Evolutionary conservation across 2,329 filamentous ascomycete species (phyloP).

Genomic region (Dothideomycetes sp.): DNA sequence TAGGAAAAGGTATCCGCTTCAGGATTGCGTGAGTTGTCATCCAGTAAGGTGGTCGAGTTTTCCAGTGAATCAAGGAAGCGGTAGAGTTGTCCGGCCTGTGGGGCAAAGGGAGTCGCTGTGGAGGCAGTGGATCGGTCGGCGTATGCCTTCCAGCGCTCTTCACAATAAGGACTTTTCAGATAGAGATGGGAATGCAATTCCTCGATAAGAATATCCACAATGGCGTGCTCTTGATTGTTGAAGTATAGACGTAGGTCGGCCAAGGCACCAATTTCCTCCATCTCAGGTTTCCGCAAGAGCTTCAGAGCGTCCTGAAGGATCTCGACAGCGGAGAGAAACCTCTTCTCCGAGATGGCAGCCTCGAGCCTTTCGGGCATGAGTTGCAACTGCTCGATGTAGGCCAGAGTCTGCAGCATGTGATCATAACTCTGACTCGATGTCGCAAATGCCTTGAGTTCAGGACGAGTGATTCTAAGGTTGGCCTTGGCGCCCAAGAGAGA

Average conservation of each 20-base stretch:
- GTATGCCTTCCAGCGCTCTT: conserved; percentile 85
- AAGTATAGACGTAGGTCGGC: conserved; percentile 80
- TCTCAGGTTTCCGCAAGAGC: conserved; percentile 72
- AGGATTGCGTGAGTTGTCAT: conserved; percentile 86
- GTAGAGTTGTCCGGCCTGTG: conserved; percentile 45
- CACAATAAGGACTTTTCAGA: conserved; percentile 93
- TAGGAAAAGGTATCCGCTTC: conserved; percentile 95
- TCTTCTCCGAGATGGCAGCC: conserved; percentile 89
- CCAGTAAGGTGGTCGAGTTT: conserved; percentile 49
- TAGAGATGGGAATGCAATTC: conserved; percentile 96
- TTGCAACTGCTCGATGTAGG: conserved; percentile 65
- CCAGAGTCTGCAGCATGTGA: conserved; percentile 71
- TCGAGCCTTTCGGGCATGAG: conserved; percentile 86
- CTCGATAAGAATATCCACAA: conserved; percentile 94
- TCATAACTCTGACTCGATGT: conserved; percentile 84
- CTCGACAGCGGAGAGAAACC: conserved; percentile 85
- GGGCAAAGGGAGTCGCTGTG: conserved; percentile 17
- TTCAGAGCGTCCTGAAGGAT: conserved; percentile 79
- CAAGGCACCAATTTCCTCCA: conserved; percentile 84
- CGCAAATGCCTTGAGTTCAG: conserved; percentile 82
- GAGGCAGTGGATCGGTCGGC: conserved; percentile 39
- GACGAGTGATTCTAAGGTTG: conserved; percentile 74
- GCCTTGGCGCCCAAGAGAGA: conserved; percentile 72
- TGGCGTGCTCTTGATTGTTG: conserved; percentile 78
- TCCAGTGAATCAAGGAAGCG: conserved; percentile 48